Conservation (phyloP, 257 asterid genomes). For the Dorcoceras hygrometricum region DNA sequence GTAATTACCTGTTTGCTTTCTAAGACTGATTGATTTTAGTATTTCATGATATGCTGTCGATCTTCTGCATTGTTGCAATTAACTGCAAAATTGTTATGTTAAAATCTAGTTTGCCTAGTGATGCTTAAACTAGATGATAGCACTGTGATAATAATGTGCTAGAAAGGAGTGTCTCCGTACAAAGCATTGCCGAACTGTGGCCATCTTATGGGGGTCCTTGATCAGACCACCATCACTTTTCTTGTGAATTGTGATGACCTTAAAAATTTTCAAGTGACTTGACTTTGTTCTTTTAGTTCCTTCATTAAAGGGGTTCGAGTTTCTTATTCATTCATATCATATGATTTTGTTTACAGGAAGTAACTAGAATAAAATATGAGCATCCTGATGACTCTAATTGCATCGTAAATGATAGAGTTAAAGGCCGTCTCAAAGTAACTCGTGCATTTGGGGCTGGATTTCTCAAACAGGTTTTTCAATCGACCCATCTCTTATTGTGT, state of each 20-base stretch:
- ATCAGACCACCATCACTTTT: background rate
- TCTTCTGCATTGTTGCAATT: background rate
- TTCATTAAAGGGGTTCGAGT: slow-evolving; percentile 16
- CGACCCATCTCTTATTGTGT: slow-evolving; percentile 19
- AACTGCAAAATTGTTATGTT: background rate
- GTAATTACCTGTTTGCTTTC: background rate
- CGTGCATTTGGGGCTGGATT: slow-evolving; percentile 99
- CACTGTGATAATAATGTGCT: no score
- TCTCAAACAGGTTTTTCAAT: slow-evolving; percentile 72
- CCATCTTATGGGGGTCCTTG: background rate
- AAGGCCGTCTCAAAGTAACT: slow-evolving; percentile 96
- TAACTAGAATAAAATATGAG: slow-evolving; percentile 82
- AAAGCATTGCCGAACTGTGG: background rate
- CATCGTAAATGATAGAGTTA: slow-evolving; percentile 87
- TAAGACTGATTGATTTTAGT: background rate
- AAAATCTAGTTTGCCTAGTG: background rate
- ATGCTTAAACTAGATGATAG: background rate
- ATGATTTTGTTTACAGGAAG: slow-evolving; percentile 54
- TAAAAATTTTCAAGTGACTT: background rate
- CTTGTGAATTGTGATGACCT: background rate
- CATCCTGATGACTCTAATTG: slow-evolving; percentile 95
- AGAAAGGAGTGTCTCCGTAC: background rate
- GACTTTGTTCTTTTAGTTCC: background rate
- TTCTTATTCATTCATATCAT: slow-evolving; percentile 11
- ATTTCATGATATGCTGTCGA: background rate